Conservation (phyloP, 768 basidiomycete species). For the Nidularia pulvinata region DNA sequence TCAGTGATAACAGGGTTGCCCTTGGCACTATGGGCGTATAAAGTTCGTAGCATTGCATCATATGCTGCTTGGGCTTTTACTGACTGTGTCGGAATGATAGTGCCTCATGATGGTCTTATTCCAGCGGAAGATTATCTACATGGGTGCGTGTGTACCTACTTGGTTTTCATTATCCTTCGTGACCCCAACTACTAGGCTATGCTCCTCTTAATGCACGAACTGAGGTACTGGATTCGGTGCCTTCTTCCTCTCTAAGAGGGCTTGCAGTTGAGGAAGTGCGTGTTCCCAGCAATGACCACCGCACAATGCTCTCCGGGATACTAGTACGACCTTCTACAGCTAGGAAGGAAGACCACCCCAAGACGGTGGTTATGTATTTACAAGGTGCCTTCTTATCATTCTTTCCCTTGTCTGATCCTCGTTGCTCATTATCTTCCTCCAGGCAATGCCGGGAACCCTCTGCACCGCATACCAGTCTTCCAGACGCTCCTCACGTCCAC, state of each 20-base stretch:
- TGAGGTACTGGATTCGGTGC: conserved; percentile 24
- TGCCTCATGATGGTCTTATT: conserved; percentile 45
- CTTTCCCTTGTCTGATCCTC: not conserved
- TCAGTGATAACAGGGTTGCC: conserved; percentile 34
- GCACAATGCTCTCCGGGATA: conserved; percentile 9
- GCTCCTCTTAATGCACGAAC: conserved; percentile 35
- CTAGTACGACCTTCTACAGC: conserved; percentile 5
- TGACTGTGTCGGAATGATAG: conserved; percentile 15
- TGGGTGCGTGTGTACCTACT: conserved; percentile 21
- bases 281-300: conserved; percentile 2
- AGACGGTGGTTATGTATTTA: conserved; percentile 15
- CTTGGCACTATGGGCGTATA: conserved; percentile 37
- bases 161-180: not conserved
- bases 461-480: conserved; percentile 43
- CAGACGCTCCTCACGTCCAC: conserved; percentile 19
- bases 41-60: conserved; percentile 17
- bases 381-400: conserved; percentile 13
- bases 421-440: conserved; percentile 19
- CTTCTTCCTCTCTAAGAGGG: conserved; percentile 4
- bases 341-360: conserved; percentile 2
- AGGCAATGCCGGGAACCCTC: conserved; percentile 53
- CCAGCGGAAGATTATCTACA: conserved; percentile 51
- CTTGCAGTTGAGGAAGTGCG: conserved; percentile 13
- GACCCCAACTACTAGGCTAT: conserved; percentile 18
- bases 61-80: conserved; percentile 1